phyloP scores from a whole-genome alignment of 192 early-diverging fungal genomes.

The Thoreauomyces humboldtii region DNA sequence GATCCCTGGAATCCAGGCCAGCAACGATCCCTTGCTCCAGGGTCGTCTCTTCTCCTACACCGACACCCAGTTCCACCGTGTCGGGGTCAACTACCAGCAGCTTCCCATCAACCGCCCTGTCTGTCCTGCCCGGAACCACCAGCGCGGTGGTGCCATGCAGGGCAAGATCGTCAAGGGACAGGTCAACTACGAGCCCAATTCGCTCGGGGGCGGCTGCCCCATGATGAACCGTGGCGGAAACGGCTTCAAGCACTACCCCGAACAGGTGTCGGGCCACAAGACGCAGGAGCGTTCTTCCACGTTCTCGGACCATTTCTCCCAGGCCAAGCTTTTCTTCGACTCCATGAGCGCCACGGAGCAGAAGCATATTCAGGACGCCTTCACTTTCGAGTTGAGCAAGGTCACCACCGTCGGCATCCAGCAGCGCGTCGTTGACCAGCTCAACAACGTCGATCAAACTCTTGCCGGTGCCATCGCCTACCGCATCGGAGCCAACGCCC shows the following conservation, averaged over 20 bases:
- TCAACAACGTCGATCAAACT: conserved; percentile 22
- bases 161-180: conserved; percentile 16
- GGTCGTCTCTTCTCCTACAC: conserved; percentile 78
- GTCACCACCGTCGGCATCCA: conserved; percentile 5
- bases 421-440: conserved; percentile 18
- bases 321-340: conserved; percentile 24
- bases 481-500: conserved; percentile 8
- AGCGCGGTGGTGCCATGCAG: conserved; percentile 70
- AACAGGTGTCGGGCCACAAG: neutral
- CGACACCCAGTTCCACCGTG: conserved; percentile 26
- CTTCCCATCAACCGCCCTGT: conserved; percentile 79
- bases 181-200: conserved; percentile 24
- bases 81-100: conserved; percentile 72
- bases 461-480: conserved; percentile 7
- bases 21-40: conserved; percentile 80
- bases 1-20: conserved; percentile 78
- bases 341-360: conserved; percentile 28
- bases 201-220: conserved; percentile 15
- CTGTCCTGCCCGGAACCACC: conserved; percentile 61
- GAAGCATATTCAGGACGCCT: conserved; percentile 16
- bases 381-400: conserved; percentile 19
- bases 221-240: neutral
- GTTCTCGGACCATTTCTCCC: conserved; percentile 21
- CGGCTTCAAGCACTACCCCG: conserved; percentile 21
- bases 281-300: neutral